phyloP scores from a whole-genome alignment of 1,284 basidiomycete species.

The Naganishia liquefaciens region DNA sequence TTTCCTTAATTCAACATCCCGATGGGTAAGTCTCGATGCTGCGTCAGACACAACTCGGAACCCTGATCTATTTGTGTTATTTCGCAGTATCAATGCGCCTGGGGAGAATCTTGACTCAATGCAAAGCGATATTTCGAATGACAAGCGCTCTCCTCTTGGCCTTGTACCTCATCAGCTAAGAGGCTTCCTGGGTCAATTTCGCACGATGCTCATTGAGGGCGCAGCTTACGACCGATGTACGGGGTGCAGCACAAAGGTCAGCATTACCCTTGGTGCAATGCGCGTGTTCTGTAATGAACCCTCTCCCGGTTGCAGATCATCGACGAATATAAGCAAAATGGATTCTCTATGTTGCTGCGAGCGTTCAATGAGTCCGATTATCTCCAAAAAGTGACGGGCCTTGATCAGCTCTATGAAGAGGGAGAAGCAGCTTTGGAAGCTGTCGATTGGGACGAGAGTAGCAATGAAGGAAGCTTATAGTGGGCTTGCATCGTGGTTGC shows the following conservation, averaged over 20 bases:
- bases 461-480: conserved; percentile 45
- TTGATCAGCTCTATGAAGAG: conserved; percentile 79
- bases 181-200: conserved; percentile 83
- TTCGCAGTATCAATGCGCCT: conserved; percentile 64
- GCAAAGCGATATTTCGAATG: conserved; percentile 36
- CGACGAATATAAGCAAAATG: conserved; percentile 69
- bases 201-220: conserved; percentile 78
- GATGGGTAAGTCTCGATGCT: conserved; percentile 63
- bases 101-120: conserved; percentile 52
- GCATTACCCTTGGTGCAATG: conserved; percentile 39
- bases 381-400: conserved; percentile 77
- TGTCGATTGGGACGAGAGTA: conserved; percentile 75
- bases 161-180: conserved; percentile 91
- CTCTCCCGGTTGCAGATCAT: conserved; percentile 62
- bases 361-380: conserved; percentile 84
- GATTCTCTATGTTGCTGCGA: conserved; percentile 74
- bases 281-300: background rate
- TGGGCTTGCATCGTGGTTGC: background rate
- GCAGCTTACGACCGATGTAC: conserved; percentile 86
- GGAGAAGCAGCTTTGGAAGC: conserved; percentile 70
- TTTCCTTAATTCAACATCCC: conserved; percentile 86
- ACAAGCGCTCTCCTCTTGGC: conserved; percentile 66
- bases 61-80: background rate
- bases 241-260: conserved; percentile 77
- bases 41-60: background rate